Evolutionary conservation across 1,284 basidiomycete genomes (phyloP).

Genomic region (Ustanciosporium gigantosporum): DNA sequence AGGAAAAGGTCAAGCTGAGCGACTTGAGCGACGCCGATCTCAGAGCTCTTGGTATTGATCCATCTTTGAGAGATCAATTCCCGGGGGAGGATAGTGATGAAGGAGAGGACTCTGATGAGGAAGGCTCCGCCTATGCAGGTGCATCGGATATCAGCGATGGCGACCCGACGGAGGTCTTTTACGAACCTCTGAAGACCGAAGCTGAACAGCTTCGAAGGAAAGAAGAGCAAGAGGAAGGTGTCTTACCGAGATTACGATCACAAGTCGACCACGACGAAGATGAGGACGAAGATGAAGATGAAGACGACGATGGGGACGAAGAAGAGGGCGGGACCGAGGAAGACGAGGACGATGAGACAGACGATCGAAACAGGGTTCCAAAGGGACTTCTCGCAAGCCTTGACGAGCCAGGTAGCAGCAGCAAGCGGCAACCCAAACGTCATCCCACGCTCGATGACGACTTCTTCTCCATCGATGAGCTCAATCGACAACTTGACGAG

Average conservation of each 20-base stretch:
- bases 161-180: conserved; percentile 44
- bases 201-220: conserved; percentile 50
- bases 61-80: conserved; percentile 24
- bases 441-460: conserved; percentile 81
- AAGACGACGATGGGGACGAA: conserved; percentile 15
- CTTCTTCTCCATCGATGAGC: conserved; percentile 86
- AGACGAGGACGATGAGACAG: conserved; percentile 37
- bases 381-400: conserved; percentile 59
- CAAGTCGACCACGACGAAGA: conserved; percentile 19
- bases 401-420: conserved; percentile 33
- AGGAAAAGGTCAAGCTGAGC: conserved; percentile 28
- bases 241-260: conserved; percentile 31
- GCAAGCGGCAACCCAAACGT: conserved; percentile 19
- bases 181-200: conserved; percentile 55
- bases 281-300: conserved; percentile 10
- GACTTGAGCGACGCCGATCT: conserved; percentile 46
- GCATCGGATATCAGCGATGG: conserved; percentile 56
- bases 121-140: conserved; percentile 45
- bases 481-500: conserved; percentile 83
- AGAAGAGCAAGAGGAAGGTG: conserved; percentile 42
- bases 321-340: conserved; percentile 24
- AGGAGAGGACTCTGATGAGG: conserved; percentile 33
- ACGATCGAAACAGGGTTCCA: conserved; percentile 66
- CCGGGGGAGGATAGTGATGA: conserved; percentile 33
- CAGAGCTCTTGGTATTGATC: conserved; percentile 44